Base-by-base conservation (phyloP, 169 alveolate genomes). In the Eimeria nieschulzi region DNA sequence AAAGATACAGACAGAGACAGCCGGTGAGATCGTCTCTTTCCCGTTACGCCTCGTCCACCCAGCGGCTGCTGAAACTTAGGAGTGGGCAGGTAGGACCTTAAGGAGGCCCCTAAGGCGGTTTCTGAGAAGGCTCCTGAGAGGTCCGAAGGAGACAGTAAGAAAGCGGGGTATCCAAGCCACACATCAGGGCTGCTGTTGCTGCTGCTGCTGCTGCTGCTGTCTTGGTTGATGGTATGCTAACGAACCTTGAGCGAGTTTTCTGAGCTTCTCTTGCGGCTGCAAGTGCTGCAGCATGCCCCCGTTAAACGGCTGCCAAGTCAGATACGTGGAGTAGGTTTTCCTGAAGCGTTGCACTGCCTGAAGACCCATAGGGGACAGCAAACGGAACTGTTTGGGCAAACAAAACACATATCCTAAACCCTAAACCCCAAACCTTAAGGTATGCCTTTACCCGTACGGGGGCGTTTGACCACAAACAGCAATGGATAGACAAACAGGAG, bases 141-240 rank as follows among this genome's bases (percentile, higher is more conserved):
- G 46, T 33, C 46, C 46, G 3, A 33, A 0, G 46, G 3, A 33
- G 46, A 33, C 46, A 0, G 46, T 33, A 33, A 66, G 75, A 9
- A 15, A 12, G 8, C 26, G 23, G 13, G 25, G 26, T 15, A 12
- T 21, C 26, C 9, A 15, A 66, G 23, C 12, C 75, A 2, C 2
- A 23, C 9, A 9, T 10, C 0, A 23, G 26, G 9, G 56, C 80
- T 71, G 12, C 80, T 71, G 80, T 19, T 71, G 55, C 55, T 21
- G 39, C 12, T 71, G 80, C 80, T 71, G 79, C 79, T 70, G 78
- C 78, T 70, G 25, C 61, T 39, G 83, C 61, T 0, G 83, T 46
- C n/a, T 12, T 23, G 61, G 39, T 51, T 51, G 61, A 8, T 75
- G 7, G 68, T 15, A 7, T 59, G 68, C 7, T 8, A 3, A 59